These are phyloP conservation scores for Calonectria fujianensis DNA, from an alignment of 2,329 filamentous ascomycete species.

Conservation along the genomic window DNA sequence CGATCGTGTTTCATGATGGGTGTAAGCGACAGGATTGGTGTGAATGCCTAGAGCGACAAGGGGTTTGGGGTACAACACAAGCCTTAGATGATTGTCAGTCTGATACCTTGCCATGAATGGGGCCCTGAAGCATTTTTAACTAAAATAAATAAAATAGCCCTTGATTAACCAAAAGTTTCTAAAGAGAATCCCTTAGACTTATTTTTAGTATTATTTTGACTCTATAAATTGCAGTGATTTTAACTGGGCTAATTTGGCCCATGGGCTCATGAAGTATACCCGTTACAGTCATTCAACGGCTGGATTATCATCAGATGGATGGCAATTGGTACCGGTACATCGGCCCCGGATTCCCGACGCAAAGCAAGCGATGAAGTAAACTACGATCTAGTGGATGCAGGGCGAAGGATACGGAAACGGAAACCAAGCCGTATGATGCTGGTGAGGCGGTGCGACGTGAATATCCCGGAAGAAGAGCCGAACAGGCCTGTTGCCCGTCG, in stretches of 20 bases:
- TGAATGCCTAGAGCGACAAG: neutral
- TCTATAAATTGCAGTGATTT: no score
- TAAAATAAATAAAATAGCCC: no score
- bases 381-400: slow-evolving; percentile 6
- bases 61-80: slow-evolving; percentile 17
- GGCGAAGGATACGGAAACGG: neutral
- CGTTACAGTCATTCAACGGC: no score
- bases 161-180: no score
- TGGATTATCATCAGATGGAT: neutral
- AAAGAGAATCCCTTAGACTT: no score
- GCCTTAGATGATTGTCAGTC: no score
- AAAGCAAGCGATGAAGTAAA: slow-evolving; percentile 9
- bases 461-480: slow-evolving; percentile 23
- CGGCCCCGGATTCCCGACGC: slow-evolving; percentile 45
- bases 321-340: slow-evolving; percentile 37
- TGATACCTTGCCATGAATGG: no score
- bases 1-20: neutral
- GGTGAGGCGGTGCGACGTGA: neutral
- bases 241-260: no score
- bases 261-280: no score
- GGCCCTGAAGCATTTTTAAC: no score
- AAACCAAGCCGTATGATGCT: neutral
- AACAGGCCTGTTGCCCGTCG: neutral
- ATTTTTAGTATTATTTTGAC: no score
- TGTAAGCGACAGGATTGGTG: neutral